phyloP scores from a whole-genome alignment of 331 rosid genomes.

The Quercus lobata region DNA sequence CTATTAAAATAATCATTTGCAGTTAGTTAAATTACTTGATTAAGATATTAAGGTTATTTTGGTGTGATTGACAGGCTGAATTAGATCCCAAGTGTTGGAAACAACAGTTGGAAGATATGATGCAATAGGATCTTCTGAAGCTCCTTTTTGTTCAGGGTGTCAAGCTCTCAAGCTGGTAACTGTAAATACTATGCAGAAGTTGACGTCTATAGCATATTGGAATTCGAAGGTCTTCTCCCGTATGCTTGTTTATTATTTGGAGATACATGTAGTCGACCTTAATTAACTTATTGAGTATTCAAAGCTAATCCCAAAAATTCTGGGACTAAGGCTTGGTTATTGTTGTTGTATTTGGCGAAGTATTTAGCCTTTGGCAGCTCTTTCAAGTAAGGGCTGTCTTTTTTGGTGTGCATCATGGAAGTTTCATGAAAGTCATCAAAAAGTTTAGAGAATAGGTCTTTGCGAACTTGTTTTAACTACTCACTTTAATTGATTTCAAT shows the following conservation, averaged over 20 bases:
- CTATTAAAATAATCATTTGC: neutral
- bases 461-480: no score
- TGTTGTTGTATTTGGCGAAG: neutral
- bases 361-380: neutral
- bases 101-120: conserved; percentile 58
- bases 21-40: neutral
- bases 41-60: conserved; percentile 12
- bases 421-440: neutral
- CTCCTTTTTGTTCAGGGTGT: neutral
- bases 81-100: conserved; percentile 94
- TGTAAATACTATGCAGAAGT: neutral
- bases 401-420: neutral
- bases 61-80: conserved; percentile 68
- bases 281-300: no score
- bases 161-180: no score
- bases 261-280: neutral
- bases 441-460: neutral
- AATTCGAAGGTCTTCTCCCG: neutral
- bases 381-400: neutral
- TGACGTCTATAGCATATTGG: neutral
- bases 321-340: no score
- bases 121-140: conserved; percentile 27
- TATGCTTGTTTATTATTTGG: neutral
- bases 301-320: no score
- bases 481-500: no score